Conservation (phyloP, 1,284 basidiomycete genomes). For the Irpex sp. region DNA sequence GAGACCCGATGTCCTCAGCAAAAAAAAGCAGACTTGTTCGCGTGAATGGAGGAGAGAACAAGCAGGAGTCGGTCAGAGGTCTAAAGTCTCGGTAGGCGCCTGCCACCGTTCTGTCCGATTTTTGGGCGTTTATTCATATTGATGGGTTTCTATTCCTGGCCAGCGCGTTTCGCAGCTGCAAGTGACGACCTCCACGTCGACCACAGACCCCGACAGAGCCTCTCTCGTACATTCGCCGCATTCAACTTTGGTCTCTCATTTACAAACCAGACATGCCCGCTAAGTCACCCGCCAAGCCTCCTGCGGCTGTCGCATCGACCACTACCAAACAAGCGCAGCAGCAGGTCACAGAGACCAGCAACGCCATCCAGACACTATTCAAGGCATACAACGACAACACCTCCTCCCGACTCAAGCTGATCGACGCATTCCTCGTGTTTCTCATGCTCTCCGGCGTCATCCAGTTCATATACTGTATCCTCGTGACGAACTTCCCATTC, state of each 20-base stretch:
- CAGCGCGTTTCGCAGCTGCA: not conserved
- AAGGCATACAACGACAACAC: conserved; percentile 79
- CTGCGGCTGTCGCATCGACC: conserved; percentile 33
- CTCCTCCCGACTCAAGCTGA: conserved; percentile 84
- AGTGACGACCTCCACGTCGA: conserved; percentile 2
- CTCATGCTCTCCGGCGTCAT: conserved; percentile 87
- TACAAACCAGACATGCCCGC: conserved; percentile 10
- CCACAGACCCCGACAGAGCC: not conserved
- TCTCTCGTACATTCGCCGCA: not conserved
- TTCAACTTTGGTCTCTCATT: not conserved
- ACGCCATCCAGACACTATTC: conserved; percentile 62
- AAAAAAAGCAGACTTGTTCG: not conserved
- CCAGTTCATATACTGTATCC: conserved; percentile 90
- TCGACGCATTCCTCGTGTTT: conserved; percentile 92
- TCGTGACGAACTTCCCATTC: conserved; percentile 94
- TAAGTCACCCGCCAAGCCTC: conserved; percentile 19
- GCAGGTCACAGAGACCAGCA: conserved; percentile 13
- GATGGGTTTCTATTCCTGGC: not conserved
- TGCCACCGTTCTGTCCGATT: not conserved
- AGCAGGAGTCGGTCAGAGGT: not conserved
- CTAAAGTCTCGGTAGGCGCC: not conserved
- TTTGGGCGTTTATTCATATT: not conserved
- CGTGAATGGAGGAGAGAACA: not conserved
- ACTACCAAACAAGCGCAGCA: conserved; percentile 23
- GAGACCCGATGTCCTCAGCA: not conserved